Conservation (phyloP, 768 basidiomycete species). For the Boletus rubescentipes region DNA sequence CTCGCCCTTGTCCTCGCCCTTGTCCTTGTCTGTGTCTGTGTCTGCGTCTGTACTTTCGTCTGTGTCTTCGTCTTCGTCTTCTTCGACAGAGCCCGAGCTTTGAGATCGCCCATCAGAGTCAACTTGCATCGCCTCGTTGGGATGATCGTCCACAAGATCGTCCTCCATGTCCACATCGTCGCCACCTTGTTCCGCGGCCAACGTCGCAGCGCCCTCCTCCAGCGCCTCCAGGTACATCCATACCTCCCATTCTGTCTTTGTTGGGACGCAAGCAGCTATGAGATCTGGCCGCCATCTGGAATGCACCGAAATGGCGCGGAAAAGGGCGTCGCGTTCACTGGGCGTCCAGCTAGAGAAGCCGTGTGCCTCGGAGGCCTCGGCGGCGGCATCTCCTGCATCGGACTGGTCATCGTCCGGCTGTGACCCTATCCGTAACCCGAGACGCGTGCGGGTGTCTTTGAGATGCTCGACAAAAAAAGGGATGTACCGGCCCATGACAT, state of each 20-base stretch:
- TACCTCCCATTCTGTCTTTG: constrained; percentile 68
- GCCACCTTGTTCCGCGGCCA: constrained; percentile 16
- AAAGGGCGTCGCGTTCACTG: constrained; percentile 69
- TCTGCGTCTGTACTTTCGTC: too few relatives aligned
- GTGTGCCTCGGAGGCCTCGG: not conserved
- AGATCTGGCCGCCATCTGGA: constrained; percentile 78
- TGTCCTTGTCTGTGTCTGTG: too few relatives aligned
- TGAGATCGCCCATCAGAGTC: constrained; percentile 30
- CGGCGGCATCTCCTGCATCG: not conserved
- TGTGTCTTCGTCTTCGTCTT: too few relatives aligned
- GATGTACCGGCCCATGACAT: constrained; percentile 23
- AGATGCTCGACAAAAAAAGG: constrained; percentile 28
- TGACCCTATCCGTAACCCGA: constrained; percentile 6
- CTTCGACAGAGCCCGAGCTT: not conserved
- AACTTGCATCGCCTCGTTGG: constrained; percentile 1
- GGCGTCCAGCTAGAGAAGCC: constrained; percentile 51
- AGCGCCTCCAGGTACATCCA: constrained; percentile 62
- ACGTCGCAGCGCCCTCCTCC: constrained; percentile 23
- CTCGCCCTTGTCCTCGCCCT: not conserved
- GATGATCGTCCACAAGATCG: not conserved
- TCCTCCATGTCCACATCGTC: constrained; percentile 3
- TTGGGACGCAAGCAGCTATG: constrained; percentile 63
- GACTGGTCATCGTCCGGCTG: not conserved
- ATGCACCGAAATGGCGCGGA: constrained; percentile 62
- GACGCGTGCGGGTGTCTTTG: constrained; percentile 23